Evolutionary conservation across 2,329 filamentous ascomycete species (phyloP), one percentile per base, ranked within the genome.

Genomic region (Metarhizium robertsii): DNA sequence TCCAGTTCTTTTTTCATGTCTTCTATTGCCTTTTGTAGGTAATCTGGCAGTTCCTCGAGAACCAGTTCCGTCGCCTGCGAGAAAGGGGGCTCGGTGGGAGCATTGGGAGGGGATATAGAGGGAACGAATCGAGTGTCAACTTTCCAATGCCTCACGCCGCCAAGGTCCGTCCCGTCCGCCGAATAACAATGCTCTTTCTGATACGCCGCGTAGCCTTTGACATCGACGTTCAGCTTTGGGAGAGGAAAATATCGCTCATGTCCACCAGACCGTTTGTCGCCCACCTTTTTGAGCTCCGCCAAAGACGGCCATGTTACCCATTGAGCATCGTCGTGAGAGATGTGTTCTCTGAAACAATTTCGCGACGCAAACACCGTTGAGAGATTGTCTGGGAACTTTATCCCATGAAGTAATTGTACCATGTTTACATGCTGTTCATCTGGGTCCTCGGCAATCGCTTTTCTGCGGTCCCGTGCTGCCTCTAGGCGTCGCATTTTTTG

Each of bases 271-370:
- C 66, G 62, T 46, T 61, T 65, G 53, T 72, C 66, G 40, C 68
- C 67, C 14, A 68, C 66, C 30, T 69, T 67, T 52, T 72, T 72
- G 32, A 72, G 62, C 54, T 71, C 69, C 13, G 69, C 60, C 43
- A 69, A 58, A 8, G 66, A 64, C 1, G 71, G 71, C 71, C 71
- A 73, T 48, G 63, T 61, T 25, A 61, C 65, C 11, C 53, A 59
- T 25, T 52, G 50, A 6, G 61, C 50, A 7, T 58, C 50, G 18
- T 61, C 55, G 16, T 45, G 56, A 14, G 57, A 56, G 10, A 52
- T 52, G 20, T 59, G 53, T 20, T 62, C 58, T 54, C 67, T 67
- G 62, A 72, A 73, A 59, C 69, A 72, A 54, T 60, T 67, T 18
- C 59, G 55, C 14, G 60, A 60, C 25, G 65, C 66, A 48, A 73